Conservation (phyloP, 345 rosid genomes). For the Eucalyptus polybractea region DNA sequence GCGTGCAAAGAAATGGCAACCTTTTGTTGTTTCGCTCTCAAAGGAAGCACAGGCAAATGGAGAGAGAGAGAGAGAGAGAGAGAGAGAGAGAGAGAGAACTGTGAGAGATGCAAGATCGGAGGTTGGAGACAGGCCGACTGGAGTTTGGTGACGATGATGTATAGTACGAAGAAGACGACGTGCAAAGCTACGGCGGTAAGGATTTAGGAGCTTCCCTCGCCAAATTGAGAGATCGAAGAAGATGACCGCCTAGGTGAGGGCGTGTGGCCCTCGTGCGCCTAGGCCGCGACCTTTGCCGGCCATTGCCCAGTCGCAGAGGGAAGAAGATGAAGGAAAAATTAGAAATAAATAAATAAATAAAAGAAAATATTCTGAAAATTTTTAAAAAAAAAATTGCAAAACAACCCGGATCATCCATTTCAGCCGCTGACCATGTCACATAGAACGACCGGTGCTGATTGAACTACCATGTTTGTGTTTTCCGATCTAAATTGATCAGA, state of each 20-base stretch:
- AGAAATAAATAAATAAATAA: background rate
- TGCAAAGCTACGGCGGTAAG: background rate
- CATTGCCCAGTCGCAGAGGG: background rate
- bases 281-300: background rate
- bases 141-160: background rate
- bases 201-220: background rate
- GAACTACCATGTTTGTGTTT: background rate
- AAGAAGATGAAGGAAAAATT: background rate
- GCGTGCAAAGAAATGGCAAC: too few relatives aligned
- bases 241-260: background rate
- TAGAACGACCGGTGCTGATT: fast-evolving
- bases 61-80: background rate
- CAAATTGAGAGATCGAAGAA: background rate
- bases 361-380: background rate
- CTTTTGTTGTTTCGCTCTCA: background rate
- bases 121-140: background rate
- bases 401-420: background rate
- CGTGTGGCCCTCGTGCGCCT: background rate
- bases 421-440: fast-evolving
- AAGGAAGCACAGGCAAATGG: background rate
- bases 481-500: background rate
- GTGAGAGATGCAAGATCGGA: background rate
- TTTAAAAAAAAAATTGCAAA: background rate
- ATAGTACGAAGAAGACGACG: background rate
- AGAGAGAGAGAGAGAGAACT: background rate